phyloP scores from a whole-genome alignment of 192 early-diverging fungal genomes.

The Coemansia interrupta region DNA sequence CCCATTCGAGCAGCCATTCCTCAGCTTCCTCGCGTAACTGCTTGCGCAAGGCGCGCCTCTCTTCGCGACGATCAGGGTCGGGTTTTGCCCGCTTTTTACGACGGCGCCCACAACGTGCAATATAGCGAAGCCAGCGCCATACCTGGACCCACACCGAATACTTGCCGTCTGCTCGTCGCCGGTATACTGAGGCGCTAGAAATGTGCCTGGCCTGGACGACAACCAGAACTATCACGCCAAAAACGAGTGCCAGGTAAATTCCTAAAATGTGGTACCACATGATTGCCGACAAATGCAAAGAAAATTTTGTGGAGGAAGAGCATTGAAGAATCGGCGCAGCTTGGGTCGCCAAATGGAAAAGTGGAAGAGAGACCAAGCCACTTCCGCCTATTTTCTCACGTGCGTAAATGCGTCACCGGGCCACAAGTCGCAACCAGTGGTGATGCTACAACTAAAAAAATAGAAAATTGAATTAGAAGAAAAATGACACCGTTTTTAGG shows the following conservation, averaged over 20 bases:
- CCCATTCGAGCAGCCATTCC: slow-evolving; percentile 45
- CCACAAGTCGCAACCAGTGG: too few species aligned
- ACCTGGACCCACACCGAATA: slow-evolving; percentile 22
- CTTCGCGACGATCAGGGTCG: slow-evolving; percentile 33
- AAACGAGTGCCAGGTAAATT: slow-evolving; percentile 35
- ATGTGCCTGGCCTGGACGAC: slow-evolving; percentile 29
- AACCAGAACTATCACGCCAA: slow-evolving; percentile 35
- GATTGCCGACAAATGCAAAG: slow-evolving; percentile 9
- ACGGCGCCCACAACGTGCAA: slow-evolving; percentile 42
- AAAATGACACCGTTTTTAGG: too few species aligned
- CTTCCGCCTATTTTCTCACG: too few species aligned
- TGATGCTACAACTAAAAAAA: too few species aligned
- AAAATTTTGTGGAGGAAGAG: background rate
- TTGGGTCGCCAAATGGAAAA: too few species aligned
- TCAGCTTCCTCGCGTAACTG: slow-evolving; percentile 50
- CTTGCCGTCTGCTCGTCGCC: slow-evolving; percentile 20
- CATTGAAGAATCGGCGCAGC: too few species aligned
- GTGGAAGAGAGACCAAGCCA: too few species aligned
- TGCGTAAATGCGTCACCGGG: too few species aligned
- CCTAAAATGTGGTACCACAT: slow-evolving; percentile 48
- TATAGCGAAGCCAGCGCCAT: slow-evolving; percentile 47
- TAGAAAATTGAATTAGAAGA: too few species aligned
- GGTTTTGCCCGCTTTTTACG: slow-evolving; percentile 43
- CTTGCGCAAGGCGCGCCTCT: slow-evolving; percentile 41
- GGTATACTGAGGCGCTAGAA: background rate